Conservation (phyloP, 805 yeast species). For the Metschnikowia borealis region DNA sequence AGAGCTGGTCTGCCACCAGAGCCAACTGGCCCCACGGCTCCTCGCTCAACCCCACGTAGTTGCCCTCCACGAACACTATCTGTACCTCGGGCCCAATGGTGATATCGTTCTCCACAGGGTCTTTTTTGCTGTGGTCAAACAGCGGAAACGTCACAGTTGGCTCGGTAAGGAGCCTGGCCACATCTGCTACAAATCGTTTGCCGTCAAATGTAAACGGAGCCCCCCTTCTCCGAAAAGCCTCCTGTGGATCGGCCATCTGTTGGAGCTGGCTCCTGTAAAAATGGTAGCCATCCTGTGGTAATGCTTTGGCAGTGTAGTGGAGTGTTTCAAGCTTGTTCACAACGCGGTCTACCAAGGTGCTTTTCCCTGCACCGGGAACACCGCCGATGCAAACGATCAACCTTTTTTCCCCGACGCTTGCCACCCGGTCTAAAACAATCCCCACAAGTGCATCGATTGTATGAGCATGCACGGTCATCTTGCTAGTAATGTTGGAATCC, state of each 20-base stretch:
- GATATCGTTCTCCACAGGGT: conserved; percentile 59
- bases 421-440: conserved; percentile 6
- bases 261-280: conserved; percentile 29
- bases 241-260: conserved; percentile 47
- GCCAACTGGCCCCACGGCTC: conserved; percentile 57
- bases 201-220: conserved; percentile 86
- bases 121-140: conserved; percentile 70
- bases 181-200: conserved; percentile 24
- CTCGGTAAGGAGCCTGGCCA: conserved; percentile 16
- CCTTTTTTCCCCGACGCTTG: conserved; percentile 24
- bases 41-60: conserved; percentile 58
- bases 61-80: conserved; percentile 71
- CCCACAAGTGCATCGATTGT: conserved; percentile 9
- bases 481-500: background rate
- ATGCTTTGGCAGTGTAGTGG: conserved; percentile 17
- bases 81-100: conserved; percentile 42
- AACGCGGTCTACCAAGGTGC: conserved; percentile 55
- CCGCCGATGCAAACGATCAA: conserved; percentile 63
- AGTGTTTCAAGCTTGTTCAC: conserved; percentile 27
- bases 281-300: conserved; percentile 43
- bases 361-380: conserved; percentile 82
- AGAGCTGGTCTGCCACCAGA: conserved; percentile 37
- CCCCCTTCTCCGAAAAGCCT: conserved; percentile 67
- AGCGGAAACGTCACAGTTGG: conserved; percentile 55
- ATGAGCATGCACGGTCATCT: conserved; percentile 11